Conservation (phyloP, 192 early-diverging fungal genomes). For the Umbelopsis vinacea region DNA sequence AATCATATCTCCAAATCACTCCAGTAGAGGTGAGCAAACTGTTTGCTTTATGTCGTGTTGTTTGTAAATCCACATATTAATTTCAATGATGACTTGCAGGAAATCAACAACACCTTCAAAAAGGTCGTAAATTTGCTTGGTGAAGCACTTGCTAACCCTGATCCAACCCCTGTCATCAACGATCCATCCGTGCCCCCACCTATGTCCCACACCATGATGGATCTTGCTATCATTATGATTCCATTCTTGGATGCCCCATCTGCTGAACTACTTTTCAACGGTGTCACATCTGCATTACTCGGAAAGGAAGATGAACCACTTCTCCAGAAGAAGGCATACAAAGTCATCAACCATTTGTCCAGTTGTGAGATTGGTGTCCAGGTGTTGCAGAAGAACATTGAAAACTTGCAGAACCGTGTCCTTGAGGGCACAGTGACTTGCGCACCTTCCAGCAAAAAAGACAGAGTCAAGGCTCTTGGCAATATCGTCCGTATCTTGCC, state of each 20-base stretch:
- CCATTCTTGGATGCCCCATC: slow-evolving; percentile 74
- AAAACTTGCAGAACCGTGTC: slow-evolving; percentile 66
- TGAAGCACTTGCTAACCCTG: slow-evolving; percentile 60
- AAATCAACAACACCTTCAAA: slow-evolving; percentile 68
- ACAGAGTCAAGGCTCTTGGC: slow-evolving; percentile 75
- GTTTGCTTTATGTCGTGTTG: not conserved
- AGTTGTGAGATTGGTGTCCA: slow-evolving; percentile 51
- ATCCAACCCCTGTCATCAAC: slow-evolving; percentile 46
- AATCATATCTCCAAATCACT: slow-evolving; percentile 68
- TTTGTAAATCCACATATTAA: not conserved
- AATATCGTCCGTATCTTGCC: slow-evolving; percentile 67
- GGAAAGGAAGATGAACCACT: slow-evolving; percentile 68
- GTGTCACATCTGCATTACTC: slow-evolving; percentile 55
- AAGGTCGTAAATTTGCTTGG: slow-evolving; percentile 63
- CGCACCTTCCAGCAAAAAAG: slow-evolving; percentile 75
- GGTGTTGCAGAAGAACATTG: slow-evolving; percentile 52
- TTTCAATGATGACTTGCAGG: slow-evolving; percentile 26
- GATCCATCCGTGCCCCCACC: slow-evolving; percentile 65
- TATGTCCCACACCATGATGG: slow-evolving; percentile 86
- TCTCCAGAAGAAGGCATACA: slow-evolving; percentile 96
- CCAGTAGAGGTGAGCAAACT: slow-evolving; percentile 34
- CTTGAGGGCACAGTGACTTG: slow-evolving; percentile 72
- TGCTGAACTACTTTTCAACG: slow-evolving; percentile 60
- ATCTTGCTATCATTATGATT: slow-evolving; percentile 77
- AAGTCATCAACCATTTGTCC: slow-evolving; percentile 70